Evolutionary conservation across 345 rosid genomes (phyloP), one percentile per base, ranked within the genome.

Genomic region (Adansonia digitata): DNA sequence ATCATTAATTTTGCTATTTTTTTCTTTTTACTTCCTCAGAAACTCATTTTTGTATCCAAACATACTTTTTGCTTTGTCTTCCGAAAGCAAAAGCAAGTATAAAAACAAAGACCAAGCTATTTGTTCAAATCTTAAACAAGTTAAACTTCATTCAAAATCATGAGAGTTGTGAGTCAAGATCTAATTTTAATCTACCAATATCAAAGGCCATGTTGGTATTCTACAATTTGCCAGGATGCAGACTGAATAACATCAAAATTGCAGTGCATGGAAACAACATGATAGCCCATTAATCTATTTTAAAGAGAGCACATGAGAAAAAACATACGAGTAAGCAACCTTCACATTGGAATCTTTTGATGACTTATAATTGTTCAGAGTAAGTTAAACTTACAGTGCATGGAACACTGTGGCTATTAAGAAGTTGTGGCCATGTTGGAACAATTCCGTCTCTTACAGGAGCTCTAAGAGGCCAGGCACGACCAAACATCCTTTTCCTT

Each of bases 381-480:
- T 39, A 57, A 57, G 68, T 45, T 55, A 42, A 29, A 82, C 94
- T 86, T 79, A 94, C 98, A 39, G 83, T 79, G 85, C 98, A 94
- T 17, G 93, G 87, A 77, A 83, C 81, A 31, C 34, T 2, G 2
- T 35, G 1, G 74, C 75, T 68, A 72, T 81, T 82, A 43, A 86
- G 86, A 75, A 94, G 82, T 78, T 94, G 87, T 22, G 98, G 88
- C 98, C 98, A 94, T 61, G 86, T 90, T 72, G 92, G 97, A 81
- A 94, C 86, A 70, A 81, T 67, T 65, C 98, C 97, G 31, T 85
- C 92, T 86, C 89, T 91, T 22, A 91, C 97, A 64, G 87, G 82
- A 74, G 92, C 88, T 74, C 94, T 83, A 42, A 92, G 35, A 34
- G 98, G 98, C 98, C 98, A 92, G 7, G 97, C 92, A 14, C 94